Evolutionary conservation across 2,329 filamentous ascomycete genomes (phyloP), one percentile per base, ranked within the genome.

Genomic region (Cytospora chrysosperma): DNA sequence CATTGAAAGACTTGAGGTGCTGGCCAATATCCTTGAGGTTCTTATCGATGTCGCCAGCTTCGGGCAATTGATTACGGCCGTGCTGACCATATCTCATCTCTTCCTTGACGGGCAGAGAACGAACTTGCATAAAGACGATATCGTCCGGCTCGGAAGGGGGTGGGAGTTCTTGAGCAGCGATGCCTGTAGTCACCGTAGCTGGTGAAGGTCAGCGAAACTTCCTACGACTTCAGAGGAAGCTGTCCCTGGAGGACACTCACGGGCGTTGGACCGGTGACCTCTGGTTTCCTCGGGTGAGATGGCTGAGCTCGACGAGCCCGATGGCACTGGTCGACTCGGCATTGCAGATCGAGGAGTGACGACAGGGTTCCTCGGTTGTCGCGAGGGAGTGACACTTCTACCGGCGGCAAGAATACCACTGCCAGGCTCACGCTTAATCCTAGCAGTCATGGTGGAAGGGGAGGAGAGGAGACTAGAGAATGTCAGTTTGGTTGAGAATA

Each of bases 1-100:
- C 81, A 2, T 92, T 88, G 56, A 88, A 85, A 0, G 83, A 80
- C 58, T 89, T 89, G 1, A 89, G 76, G 53, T 85, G 81, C n/a
- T 81, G 79, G 0, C 87, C 87, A 5, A 92, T 85, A 8, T 83
- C 81, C 51, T 70, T 80, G 67, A 75, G 84, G 6, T 71, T 77
- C n/a, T 66, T 72, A 56, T 76, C 76, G 1, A 72, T 73, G 34
- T 69, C 70, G 10, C 65, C 52, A 4, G 64, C 56, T 50, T 66
- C 65, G 9, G 34, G 28, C 2, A 50, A 37, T 19, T 61, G 59
- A n/a, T 55, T 49, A 7, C 40, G 27, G 49, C 27, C 37, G 28
- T 55, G 37, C 27, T 21, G 15, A 19, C n/a, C 17, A 30, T 34
- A 51, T 24, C 43, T 56, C 3, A 54, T 34, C 17, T 66, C 64